These are phyloP conservation scores for Trebouxia sp. DNA, from an alignment of 139 green algal genomes.

Conservation along the genomic window DNA sequence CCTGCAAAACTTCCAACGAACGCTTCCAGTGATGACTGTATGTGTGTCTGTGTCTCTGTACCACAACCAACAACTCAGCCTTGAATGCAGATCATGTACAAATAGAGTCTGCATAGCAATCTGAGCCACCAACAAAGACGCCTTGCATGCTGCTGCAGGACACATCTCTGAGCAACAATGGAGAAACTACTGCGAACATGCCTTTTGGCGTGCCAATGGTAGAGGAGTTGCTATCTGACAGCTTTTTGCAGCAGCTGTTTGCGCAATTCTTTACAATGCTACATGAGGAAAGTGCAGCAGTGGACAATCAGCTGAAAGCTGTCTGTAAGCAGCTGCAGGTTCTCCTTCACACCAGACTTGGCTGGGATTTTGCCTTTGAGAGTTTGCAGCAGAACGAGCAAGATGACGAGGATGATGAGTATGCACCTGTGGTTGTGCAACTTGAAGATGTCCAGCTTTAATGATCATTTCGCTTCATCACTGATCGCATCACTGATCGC, in stretches of 20 bases:
- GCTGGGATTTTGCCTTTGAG: conserved; percentile 54
- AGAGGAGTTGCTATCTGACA: conserved; percentile 66
- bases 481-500: too few relatives aligned
- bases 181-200: neutral
- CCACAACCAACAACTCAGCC: too few relatives aligned
- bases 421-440: conserved; percentile 65
- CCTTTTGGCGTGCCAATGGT: conserved; percentile 46
- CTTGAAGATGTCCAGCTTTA: neutral
- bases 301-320: neutral
- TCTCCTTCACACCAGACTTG: conserved; percentile 45
- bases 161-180: too few relatives aligned
- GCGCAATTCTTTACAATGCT: conserved; percentile 59
- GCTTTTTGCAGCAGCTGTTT: conserved; percentile 54
- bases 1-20: too few relatives aligned
- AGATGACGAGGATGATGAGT: conserved; percentile 51
- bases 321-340: conserved; percentile 35
- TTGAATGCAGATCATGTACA: too few relatives aligned
- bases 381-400: conserved; percentile 33
- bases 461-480: too few relatives aligned
- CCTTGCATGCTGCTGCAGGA: neutral
- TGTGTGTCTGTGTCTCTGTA: too few relatives aligned
- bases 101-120: too few relatives aligned
- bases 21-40: too few relatives aligned
- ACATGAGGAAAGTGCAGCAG: neutral
- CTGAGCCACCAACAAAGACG: too few relatives aligned